phyloP scores from a whole-genome alignment of 2,329 filamentous ascomycete genomes.

The Nemania abortiva region DNA sequence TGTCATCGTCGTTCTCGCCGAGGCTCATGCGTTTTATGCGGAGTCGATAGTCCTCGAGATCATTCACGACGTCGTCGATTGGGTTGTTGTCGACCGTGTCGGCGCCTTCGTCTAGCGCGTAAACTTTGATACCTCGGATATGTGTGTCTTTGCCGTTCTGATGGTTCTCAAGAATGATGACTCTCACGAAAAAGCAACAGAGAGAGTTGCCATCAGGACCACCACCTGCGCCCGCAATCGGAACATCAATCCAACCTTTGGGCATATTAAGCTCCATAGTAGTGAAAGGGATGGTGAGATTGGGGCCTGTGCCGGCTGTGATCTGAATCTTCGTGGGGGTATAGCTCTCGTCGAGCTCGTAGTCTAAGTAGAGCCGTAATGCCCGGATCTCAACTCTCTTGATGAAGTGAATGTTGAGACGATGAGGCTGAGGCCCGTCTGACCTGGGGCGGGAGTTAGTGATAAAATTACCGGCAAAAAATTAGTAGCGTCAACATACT shows the following conservation, averaged over 20 bases:
- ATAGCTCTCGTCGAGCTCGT: constrained; percentile 93
- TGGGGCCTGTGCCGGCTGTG: constrained; percentile 88
- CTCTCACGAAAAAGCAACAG: constrained; percentile 88
- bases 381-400: constrained; percentile 83
- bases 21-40: constrained; percentile 46
- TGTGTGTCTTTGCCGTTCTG: constrained; percentile 99
- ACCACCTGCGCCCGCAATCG: constrained; percentile 66
- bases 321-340: constrained; percentile 94
- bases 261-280: constrained; percentile 83
- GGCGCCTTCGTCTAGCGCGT: constrained; percentile 65
- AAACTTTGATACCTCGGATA: constrained; percentile 91
- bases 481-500: constrained; percentile 64
- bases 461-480: not conserved
- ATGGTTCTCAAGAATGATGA: constrained; percentile 94
- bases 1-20: constrained; percentile 52
- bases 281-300: constrained; percentile 90
- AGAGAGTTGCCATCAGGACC: constrained; percentile 78
- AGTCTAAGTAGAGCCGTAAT: constrained; percentile 89
- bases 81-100: constrained; percentile 55
- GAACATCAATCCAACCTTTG: constrained; percentile 90
- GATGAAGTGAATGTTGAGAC: constrained; percentile 86
- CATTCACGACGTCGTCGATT: constrained; percentile 52
- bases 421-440: constrained; percentile 85
- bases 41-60: constrained; percentile 50
- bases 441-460: constrained; percentile 62